These are phyloP conservation scores for Keithomyces neogunnii DNA, from an alignment of 2,329 filamentous ascomycete species.

Conservation along the genomic window DNA sequence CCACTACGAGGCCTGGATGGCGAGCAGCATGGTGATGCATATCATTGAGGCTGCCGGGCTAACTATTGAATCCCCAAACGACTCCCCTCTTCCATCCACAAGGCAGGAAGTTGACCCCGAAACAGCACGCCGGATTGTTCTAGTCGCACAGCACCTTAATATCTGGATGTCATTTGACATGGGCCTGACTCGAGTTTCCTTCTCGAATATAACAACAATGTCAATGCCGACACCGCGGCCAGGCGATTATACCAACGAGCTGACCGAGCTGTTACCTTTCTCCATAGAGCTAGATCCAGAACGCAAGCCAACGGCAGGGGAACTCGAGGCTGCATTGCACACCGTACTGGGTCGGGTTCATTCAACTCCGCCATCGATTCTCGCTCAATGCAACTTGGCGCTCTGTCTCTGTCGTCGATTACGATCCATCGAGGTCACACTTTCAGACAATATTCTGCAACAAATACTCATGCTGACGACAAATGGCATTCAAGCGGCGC, in stretches of 20 bases:
- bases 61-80: slow-evolving; percentile 27
- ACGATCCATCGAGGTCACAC: slow-evolving; percentile 38
- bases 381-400: slow-evolving; percentile 45
- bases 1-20: slow-evolving; percentile 48
- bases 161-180: slow-evolving; percentile 53
- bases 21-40: slow-evolving; percentile 49
- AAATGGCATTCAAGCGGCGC: slow-evolving; percentile 37
- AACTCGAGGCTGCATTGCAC: slow-evolving; percentile 33
- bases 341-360: slow-evolving; percentile 31
- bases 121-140: slow-evolving; percentile 32
- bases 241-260: slow-evolving; percentile 35
- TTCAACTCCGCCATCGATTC: slow-evolving; percentile 31
- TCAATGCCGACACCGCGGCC: slow-evolving; percentile 27
- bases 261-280: slow-evolving; percentile 43
- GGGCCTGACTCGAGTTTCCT: slow-evolving; percentile 41
- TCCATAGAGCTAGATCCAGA: slow-evolving; percentile 47
- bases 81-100: slow-evolving; percentile 16
- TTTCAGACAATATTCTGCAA: slow-evolving; percentile 33
- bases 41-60: slow-evolving; percentile 45
- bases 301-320: slow-evolving; percentile 28
- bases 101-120: slow-evolving; percentile 22
- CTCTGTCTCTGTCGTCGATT: slow-evolving; percentile 47
- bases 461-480: slow-evolving; percentile 37
- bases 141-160: slow-evolving; percentile 48
- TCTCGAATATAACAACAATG: slow-evolving; percentile 34